phyloP scores from a whole-genome alignment of 2,329 filamentous ascomycete species.

The Aspergillus alliaceus region DNA sequence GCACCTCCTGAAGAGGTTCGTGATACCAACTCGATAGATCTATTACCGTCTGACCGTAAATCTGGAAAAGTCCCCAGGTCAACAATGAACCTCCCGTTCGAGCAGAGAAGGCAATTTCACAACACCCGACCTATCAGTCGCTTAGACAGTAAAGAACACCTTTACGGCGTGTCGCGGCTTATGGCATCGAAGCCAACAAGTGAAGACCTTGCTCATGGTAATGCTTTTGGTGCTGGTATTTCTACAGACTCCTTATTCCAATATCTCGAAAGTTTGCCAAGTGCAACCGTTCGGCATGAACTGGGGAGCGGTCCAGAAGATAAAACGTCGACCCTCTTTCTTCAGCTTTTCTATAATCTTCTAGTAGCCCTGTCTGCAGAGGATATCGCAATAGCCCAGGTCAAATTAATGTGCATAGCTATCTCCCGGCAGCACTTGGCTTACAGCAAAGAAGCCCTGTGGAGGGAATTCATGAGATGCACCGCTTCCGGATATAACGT shows the following conservation, averaged over 20 bases:
- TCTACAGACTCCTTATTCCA: conserved; percentile 24
- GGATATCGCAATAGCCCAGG: conserved; percentile 29
- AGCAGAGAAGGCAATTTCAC: conserved; percentile 31
- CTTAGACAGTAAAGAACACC: background rate
- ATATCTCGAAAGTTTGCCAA: conserved; percentile 30
- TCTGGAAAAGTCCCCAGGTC: conserved; percentile 15
- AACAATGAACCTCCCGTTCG: conserved; percentile 17
- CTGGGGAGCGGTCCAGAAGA: conserved; percentile 42
- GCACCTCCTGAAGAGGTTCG: conserved; percentile 25
- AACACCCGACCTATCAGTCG: conserved; percentile 11
- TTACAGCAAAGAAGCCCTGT: conserved; percentile 37
- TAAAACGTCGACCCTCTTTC: conserved; percentile 42
- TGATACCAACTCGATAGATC: conserved; percentile 17
- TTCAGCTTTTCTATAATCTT: conserved; percentile 40
- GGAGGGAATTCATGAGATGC: conserved; percentile 35
- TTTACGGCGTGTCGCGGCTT: background rate
- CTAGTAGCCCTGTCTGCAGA: conserved; percentile 29
- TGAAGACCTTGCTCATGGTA: background rate
- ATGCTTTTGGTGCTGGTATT: background rate
- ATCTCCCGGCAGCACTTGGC: conserved; percentile 38
- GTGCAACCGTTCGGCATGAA: conserved; percentile 29
- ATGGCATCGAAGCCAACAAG: background rate
- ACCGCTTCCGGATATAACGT: conserved; percentile 36
- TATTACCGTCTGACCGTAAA: conserved; percentile 23
- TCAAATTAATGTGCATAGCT: conserved; percentile 41